Base-by-base conservation (phyloP, 2,329 filamentous ascomycete species). In the Penicillium sp. region DNA sequence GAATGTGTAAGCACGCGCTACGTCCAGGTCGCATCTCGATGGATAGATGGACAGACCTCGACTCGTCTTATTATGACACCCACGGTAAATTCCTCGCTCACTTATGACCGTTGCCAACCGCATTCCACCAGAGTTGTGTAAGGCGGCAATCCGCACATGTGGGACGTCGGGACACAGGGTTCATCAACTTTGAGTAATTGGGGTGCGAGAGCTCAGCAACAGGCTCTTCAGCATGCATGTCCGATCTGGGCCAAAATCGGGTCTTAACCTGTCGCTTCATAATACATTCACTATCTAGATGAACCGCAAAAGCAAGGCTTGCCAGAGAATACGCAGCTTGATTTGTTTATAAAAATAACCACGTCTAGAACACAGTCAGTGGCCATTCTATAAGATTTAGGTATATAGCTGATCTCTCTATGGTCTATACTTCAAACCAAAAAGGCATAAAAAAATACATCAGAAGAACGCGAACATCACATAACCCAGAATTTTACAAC, bases 401-500 rank as follows among this genome's bases (percentile, higher is more conserved):
- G 43, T 39, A 55, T 46, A 42, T 40, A 52, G 16, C 43, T 39
- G 20, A 39, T 55, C 37, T 45, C 39, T 56, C 53, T 56, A 56
- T 56, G 48, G 48, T 52, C 35, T 51, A 45, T 45, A 32, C 22
- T 22, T 20, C 7, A 10, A 39, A 18, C 26, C 9, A 16, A 46
- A 29, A 8, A 40, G 10, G 13, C 20, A 20, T 34, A 26, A 46
- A 18, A 22, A 46, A 56, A 50, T 61, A 48, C 38, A 61, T 32
- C 51, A 39, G 31, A 50, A 38, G 34, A 57, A 53, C 48, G 47
- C 26, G 50, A 32, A 52, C 55, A 20, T 48, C 49, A 45, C 39
- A n/a, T 34, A 60, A 34, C 46, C 37, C 43, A 34, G 34, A 38
- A 38, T 57, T 50, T 63, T 61, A 76, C n/a, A 76, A 69, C 64